Evolutionary conservation across 2,329 filamentous ascomycete genomes (phyloP).

Genomic region (Exutisphaerella laricina): DNA sequence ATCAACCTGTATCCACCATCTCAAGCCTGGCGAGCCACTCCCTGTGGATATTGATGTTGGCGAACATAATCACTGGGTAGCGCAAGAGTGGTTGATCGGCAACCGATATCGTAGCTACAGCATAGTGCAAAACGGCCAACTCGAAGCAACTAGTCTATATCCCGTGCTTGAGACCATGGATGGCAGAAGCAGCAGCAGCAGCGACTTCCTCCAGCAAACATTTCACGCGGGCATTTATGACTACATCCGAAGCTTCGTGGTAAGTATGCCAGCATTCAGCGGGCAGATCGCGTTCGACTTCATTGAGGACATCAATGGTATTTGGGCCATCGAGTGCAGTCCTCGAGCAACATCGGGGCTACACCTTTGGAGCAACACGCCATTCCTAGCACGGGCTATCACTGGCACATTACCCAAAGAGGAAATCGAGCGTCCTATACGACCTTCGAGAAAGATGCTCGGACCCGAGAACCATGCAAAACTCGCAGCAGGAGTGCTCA

Average conservation of each 20-base stretch:
- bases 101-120: constrained; percentile 30
- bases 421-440: constrained; percentile 16
- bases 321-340: constrained; percentile 31
- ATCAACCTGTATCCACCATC: constrained; percentile 14
- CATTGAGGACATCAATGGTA: constrained; percentile 21
- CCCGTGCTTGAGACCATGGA: constrained; percentile 31
- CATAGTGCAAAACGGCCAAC: constrained; percentile 23
- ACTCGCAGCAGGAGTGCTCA: constrained; percentile 19
- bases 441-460: constrained; percentile 12
- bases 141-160: constrained; percentile 28
- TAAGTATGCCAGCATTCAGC: constrained; percentile 10
- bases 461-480: constrained; percentile 13
- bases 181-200: constrained; percentile 25
- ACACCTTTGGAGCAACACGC: constrained; percentile 26
- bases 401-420: constrained; percentile 13
- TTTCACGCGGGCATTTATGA: constrained; percentile 21
- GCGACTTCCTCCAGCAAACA: constrained; percentile 27
- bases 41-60: constrained; percentile 14
- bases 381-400: constrained; percentile 17
- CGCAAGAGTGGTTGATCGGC: constrained; percentile 32
- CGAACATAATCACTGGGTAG: constrained; percentile 21
- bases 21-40: constrained; percentile 12
- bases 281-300: constrained; percentile 31
- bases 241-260: constrained; percentile 24
- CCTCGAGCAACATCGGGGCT: constrained; percentile 29